phyloP scores from a whole-genome alignment of 2,329 filamentous ascomycete species.

The Tolypocladium ovalisporum region DNA sequence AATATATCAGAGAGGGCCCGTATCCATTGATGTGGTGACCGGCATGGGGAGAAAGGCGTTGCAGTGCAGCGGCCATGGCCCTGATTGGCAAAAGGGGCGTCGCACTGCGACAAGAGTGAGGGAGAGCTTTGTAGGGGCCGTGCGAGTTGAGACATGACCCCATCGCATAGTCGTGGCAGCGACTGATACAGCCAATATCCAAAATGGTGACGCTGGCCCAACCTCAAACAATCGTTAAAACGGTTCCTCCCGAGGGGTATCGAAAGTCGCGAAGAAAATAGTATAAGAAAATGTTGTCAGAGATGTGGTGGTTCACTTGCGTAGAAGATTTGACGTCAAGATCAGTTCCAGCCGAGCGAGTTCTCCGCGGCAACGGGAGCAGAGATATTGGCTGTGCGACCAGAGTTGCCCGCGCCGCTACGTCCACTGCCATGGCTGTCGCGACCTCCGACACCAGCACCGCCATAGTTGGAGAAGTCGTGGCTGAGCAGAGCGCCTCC shows the following conservation, averaged over 20 bases:
- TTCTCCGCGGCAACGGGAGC: conserved; percentile 89
- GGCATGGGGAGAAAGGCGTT: neutral
- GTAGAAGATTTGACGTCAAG: neutral
- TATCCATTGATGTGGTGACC: neutral
- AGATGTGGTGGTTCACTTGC: conserved; percentile 4
- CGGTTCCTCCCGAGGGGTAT: conserved; percentile 21
- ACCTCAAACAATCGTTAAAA: conserved; percentile 1
- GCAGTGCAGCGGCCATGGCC: neutral
- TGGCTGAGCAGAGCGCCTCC: conserved; percentile 53
- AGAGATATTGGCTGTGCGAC: conserved; percentile 60
- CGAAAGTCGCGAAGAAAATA: conserved; percentile 12
- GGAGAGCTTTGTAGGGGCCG: neutral
- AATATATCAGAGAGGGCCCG: neutral
- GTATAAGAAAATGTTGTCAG: conserved; percentile 8
- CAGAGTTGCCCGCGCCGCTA: conserved; percentile 40
- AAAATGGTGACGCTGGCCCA: neutral
- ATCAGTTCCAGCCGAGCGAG: conserved; percentile 84
- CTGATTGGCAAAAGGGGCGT: neutral
- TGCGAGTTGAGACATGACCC: neutral
- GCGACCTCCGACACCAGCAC: conserved; percentile 27
- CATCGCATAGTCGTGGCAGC: neutral
- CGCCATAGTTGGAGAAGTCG: conserved; percentile 45
- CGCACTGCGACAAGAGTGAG: neutral
- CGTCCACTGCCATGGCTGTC: conserved; percentile 59
- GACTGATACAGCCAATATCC: neutral